A percentile compares a stretch with the other conserved stretches of the same genome.
These are phyloP conservation scores for Petunia axillaris DNA, from an alignment of 257 asterid species.

Conservation along the genomic window DNA sequence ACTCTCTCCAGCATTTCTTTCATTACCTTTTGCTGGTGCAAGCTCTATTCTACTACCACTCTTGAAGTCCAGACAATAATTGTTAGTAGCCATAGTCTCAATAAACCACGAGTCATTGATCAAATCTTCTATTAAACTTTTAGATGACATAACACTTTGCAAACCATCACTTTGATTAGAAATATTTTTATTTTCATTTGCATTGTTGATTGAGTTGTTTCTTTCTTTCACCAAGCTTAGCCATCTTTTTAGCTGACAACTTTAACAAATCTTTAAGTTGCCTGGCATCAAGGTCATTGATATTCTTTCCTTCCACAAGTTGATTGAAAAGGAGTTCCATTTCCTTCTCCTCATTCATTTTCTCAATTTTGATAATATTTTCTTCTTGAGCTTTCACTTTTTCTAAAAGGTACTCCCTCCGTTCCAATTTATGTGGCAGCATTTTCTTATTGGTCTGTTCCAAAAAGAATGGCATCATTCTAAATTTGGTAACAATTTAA, in stretches of 20 bases:
- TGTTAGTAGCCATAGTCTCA: not conserved
- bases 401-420: conserved; percentile 19
- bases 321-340: conserved; percentile 36
- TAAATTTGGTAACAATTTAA: no score
- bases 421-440: no score
- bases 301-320: conserved; percentile 34
- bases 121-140: not conserved
- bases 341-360: conserved; percentile 40
- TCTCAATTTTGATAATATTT: conserved; percentile 28
- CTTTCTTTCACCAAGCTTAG: conserved; percentile 35
- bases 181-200: not conserved
- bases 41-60: not conserved
- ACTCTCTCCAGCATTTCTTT: not conserved
- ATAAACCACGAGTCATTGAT: not conserved
- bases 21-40: not conserved
- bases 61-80: no score
- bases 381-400: conserved; percentile 30
- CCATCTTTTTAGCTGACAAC: conserved; percentile 39
- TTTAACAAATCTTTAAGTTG: conserved; percentile 36
- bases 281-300: conserved; percentile 34
- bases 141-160: not conserved
- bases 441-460: no score
- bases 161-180: no score
- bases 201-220: not conserved
- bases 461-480: no score